Conservation (phyloP, 1,284 basidiomycete genomes). For the Stereum hirsutum region DNA sequence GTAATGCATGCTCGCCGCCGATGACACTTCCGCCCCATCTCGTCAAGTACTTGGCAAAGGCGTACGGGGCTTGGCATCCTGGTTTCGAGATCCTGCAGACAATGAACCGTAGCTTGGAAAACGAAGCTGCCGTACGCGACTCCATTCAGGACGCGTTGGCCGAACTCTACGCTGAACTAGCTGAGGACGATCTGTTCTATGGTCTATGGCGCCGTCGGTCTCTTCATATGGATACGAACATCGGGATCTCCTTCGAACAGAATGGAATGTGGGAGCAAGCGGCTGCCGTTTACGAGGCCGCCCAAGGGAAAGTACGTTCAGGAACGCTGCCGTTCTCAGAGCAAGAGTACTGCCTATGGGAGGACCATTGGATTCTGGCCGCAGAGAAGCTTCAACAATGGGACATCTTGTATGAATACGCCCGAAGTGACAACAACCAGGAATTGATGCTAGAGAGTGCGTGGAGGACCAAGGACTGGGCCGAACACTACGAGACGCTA, state of each 20-base stretch:
- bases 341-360: conserved; percentile 96
- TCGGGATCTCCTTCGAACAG: conserved; percentile 91
- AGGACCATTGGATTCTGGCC: conserved; percentile 98
- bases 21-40: conserved; percentile 91
- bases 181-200: conserved; percentile 97
- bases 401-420: conserved; percentile 93
- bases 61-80: conserved; percentile 93
- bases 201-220: conserved; percentile 91
- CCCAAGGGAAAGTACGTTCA: conserved; percentile 81
- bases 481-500: conserved; percentile 68
- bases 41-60: conserved; percentile 94
- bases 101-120: conserved; percentile 70
- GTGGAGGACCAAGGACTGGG: conserved; percentile 94
- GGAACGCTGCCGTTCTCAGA: conserved; percentile 90
- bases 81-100: conserved; percentile 84
- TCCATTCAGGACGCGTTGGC: conserved; percentile 87
- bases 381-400: conserved; percentile 97
- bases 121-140: conserved; percentile 79
- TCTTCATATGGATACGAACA: conserved; percentile 86
- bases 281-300: conserved; percentile 82
- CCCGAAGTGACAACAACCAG: conserved; percentile 84
- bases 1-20: conserved; percentile 79
- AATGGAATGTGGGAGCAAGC: conserved; percentile 97
- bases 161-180: conserved; percentile 92
- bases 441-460: conserved; percentile 93